A percentile compares a stretch with the other conserved stretches of the same genome.
Evolutionary conservation across 2,329 filamentous ascomycete genomes (phyloP).

Genomic region (Ophiocordyceps unilateralis): DNA sequence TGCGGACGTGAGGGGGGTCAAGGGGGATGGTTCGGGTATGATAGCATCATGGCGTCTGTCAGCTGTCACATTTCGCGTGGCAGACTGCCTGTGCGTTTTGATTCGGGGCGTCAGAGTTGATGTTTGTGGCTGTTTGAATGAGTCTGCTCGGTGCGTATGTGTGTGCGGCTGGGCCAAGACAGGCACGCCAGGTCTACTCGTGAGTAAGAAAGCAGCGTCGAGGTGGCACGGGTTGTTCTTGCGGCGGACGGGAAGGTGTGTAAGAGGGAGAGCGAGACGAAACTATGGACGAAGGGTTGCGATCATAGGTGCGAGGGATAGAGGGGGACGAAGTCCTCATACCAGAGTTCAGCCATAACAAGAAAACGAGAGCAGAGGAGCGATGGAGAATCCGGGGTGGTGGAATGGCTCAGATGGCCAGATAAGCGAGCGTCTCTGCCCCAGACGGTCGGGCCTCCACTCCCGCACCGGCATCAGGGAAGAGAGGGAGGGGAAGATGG

Average conservation of each 20-base stretch:
- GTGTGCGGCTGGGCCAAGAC: background rate
- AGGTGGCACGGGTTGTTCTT: no score
- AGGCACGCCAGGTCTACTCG: background rate
- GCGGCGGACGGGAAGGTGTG: no score
- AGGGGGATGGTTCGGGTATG: background rate
- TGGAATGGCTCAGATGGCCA: background rate
- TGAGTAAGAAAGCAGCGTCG: no score
- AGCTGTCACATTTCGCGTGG: background rate
- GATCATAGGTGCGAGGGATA: no score
- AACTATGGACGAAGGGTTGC: no score
- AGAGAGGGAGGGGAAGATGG: no score
- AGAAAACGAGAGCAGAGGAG: no score
- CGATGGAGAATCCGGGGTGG: background rate
- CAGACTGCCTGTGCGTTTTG: no score
- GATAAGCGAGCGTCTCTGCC: background rate
- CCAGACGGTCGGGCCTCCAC: background rate
- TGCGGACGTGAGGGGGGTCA: background rate
- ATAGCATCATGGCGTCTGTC: background rate
- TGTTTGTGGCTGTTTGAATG: background rate
- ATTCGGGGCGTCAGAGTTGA: no score
- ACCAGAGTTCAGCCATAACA: no score
- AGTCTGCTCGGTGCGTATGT: background rate
- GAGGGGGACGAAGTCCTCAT: no score
- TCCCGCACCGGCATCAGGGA: conserved; percentile 4
- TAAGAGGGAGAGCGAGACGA: no score